A percentile compares a stretch with the other conserved stretches of the same genome.
phyloP scores from a whole-genome alignment of 2,329 filamentous ascomycete genomes.

The Hansfordia pulvinata region DNA sequence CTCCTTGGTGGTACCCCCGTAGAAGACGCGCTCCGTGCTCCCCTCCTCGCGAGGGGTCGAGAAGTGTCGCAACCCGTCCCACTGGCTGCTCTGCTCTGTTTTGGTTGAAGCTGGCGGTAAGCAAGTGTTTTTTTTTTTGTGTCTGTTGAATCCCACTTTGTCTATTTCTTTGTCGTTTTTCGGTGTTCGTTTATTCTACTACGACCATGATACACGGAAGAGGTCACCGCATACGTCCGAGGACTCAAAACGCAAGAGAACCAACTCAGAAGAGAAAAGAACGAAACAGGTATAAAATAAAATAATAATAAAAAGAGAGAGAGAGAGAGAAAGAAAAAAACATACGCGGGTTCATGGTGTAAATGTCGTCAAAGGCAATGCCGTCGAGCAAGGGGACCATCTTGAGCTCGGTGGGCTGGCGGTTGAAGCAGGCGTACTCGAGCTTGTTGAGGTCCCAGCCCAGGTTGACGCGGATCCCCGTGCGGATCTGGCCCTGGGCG shows the following conservation, averaged over 20 bases:
- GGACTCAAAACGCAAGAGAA: no score
- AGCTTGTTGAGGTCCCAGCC: slow-evolving; percentile 42
- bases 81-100: slow-evolving; percentile 32
- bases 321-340: no score
- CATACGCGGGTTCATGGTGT: slow-evolving; percentile 32
- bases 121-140: no score
- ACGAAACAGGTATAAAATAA: no score
- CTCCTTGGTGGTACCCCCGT: slow-evolving; percentile 28
- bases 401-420: slow-evolving; percentile 33
- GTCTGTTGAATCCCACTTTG: no score
- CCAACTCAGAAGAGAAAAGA: no score
- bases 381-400: slow-evolving; percentile 33
- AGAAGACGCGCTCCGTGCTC: slow-evolving; percentile 25
- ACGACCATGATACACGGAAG: no score
- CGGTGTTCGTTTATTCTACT: no score
- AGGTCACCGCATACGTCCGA: no score
- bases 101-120: no score
- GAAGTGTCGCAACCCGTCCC: slow-evolving; percentile 37
- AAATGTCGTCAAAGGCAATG: slow-evolving; percentile 33
- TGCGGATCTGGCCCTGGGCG: slow-evolving; percentile 33
- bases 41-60: slow-evolving; percentile 21
- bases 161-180: no score
- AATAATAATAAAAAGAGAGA: no score
- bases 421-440: slow-evolving; percentile 37
- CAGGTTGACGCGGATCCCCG: slow-evolving; percentile 34